Evolutionary conservation across 2,329 filamentous ascomycete species (phyloP), one percentile per base, ranked within the genome.

Genomic region (Hymenoscyphus scutula): DNA sequence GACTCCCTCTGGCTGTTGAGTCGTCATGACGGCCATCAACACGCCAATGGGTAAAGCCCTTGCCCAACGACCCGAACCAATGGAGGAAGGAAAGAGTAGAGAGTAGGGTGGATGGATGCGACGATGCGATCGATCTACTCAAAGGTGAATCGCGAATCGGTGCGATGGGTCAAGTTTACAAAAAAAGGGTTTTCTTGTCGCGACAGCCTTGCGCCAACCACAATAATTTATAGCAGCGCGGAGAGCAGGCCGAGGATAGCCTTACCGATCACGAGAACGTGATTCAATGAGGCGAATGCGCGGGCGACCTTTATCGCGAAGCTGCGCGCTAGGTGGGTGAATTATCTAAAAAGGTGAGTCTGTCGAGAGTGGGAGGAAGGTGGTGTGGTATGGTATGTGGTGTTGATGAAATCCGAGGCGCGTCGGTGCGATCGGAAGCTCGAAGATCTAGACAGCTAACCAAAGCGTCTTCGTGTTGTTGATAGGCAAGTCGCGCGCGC

Each of bases 11-110:
- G 72, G 62, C 66, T 61, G 67, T 56, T 80, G 78, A 69, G 81
- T 81, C 66, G 81, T 79, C 82, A 84, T 84, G 72, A 78, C 78
- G 79, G 80, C 79, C 77, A 79, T 80, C 76, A 76, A 79, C 75
- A 73, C 25, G 25, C 51, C 25, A 54, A 54, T 23, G 29, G 51
- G 25, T n/a, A 17, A 25, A 27, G 25, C 25, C 51, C 29, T 54
- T 32, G 51, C 25, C 51, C 51, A 32, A 54, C 25, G 51, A 27
- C 25, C 25, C 51, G 51, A 54, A 32, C 25, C 51, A 32, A 54
- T 32, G 6, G 51, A 54, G 1, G 51, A 54, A 29, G 51, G 19
- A 15, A 54, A 54, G 30, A 32, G 29, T 54, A 54, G 51, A n/a
- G 17, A 27, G 51, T 19, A n/a, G 51, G 13, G 10, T 54, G 29